phyloP scores from a whole-genome alignment of 306 rosid species.

The Cucurbita pepo region DNA sequence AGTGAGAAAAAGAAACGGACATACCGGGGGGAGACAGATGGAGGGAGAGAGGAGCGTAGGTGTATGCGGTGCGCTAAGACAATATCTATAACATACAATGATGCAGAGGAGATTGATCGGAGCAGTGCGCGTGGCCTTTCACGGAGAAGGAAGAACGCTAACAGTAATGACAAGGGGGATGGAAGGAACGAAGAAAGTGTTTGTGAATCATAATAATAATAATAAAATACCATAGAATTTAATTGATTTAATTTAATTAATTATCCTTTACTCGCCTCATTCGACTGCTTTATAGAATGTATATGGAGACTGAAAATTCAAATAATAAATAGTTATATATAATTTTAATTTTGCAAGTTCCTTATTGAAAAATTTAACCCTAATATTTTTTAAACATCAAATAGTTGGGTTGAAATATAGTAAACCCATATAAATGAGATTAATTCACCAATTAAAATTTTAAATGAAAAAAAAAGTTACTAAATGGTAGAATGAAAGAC shows the following conservation, averaged over 20 bases:
- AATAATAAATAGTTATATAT: too few species aligned
- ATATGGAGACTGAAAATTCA: not conserved
- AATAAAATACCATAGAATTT: not conserved
- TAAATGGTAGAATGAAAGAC: too few species aligned
- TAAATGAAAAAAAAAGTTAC: too few species aligned
- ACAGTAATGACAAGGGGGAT: not conserved
- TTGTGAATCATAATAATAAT: not conserved
- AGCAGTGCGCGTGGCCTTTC: not conserved
- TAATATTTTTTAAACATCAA: too few species aligned
- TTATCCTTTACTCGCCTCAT: not conserved
- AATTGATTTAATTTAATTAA: not conserved
- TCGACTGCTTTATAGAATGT: not conserved
- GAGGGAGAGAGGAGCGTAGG: not conserved
- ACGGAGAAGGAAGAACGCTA: not conserved
- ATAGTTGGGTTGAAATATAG: too few species aligned
- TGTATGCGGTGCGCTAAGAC: not conserved
- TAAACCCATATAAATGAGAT: too few species aligned
- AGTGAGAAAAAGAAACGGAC: not conserved
- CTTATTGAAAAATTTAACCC: too few species aligned
- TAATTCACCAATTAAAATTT: too few species aligned
- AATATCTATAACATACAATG: not conserved
- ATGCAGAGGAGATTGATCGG: slow-evolving; percentile 2
- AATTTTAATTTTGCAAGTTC: too few species aligned
- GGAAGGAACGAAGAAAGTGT: not conserved
- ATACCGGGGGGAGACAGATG: not conserved